Base-by-base conservation (phyloP, 345 rosid species). In the Salix purpurea region DNA sequence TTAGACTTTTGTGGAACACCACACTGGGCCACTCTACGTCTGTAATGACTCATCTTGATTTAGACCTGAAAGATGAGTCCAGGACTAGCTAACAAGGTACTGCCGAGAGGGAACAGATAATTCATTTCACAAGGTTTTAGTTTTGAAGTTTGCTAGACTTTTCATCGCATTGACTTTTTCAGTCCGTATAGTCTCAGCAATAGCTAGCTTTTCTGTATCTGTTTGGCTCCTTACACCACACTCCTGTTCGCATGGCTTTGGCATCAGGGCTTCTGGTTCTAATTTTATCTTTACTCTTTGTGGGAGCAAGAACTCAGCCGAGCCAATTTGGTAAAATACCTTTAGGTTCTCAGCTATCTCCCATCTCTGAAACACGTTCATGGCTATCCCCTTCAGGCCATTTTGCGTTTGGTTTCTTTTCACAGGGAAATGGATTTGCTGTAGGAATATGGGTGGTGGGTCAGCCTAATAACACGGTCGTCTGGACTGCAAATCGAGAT, bases 401-500 rank as follows among this genome's bases (percentile, higher is more conserved):
- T 12, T 84, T 75, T 1, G 83, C 74, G 40, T 81, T 84, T 7
- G 87, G 87, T 7, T 82, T 82, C 78, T 79, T 71, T 69, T 67
- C 19, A 23, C 46, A 62, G 44, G 83, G 79, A 67, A n/a, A 58
- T 9, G 75, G 74, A n/a, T 85, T 67, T 72, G 52, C 11, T 16
- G 58, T 85, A 2, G 83, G 81, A 34, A 2, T 85, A 34, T 85
- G 77, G 73, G 13, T 74, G 36, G 10, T 69, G 0, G 60, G 64
- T 12, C 44, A 40, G 3, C 73, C 26, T 0, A n/a, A 67, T 2
- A 77, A 42, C 21, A 82, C 77, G 0, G 73, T 82, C 1, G 65
- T 75, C 46, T 84, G 85, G 87, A 79, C 85, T 23, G 83, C 80
- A 6, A 65, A 79, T 44, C 62, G 81, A 16, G 79, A 85, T 21